phyloP scores from a whole-genome alignment of 2,329 filamentous ascomycete genomes.

The Apiospora pterosperma region DNA sequence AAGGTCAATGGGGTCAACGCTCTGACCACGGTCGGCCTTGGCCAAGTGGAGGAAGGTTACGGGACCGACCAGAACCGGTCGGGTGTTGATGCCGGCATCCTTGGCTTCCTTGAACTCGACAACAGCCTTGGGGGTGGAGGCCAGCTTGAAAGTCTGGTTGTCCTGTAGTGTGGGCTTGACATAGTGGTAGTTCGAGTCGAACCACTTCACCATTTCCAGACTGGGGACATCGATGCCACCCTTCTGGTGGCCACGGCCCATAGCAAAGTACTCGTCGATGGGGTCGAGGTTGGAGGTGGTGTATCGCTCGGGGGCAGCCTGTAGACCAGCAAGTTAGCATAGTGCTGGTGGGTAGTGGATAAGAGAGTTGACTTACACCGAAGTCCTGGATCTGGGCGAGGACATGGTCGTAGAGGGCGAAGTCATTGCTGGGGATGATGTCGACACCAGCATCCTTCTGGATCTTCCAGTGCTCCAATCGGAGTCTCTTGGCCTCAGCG shows the following conservation, averaged over 20 bases:
- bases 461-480: conserved; percentile 98
- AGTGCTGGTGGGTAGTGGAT: background rate
- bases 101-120: conserved; percentile 95
- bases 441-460: conserved; percentile 98
- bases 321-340: conserved; percentile 17
- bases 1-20: conserved; percentile 88
- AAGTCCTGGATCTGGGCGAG: conserved; percentile 98
- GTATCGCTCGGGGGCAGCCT: conserved; percentile 93
- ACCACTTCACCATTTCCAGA: conserved; percentile 99
- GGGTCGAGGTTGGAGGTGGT: conserved; percentile 81
- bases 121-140: conserved; percentile 86
- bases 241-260: conserved; percentile 98
- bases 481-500: conserved; percentile 92
- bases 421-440: conserved; percentile 98
- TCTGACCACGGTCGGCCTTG: conserved; percentile 96
- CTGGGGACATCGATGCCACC: conserved; percentile 86
- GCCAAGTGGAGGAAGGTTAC: conserved; percentile 97
- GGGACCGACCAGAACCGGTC: conserved; percentile 91
- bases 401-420: conserved; percentile 97
- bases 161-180: conserved; percentile 98
- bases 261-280: conserved; percentile 98
- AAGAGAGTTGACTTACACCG: conserved; percentile 59
- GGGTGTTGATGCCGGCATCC: conserved; percentile 88
- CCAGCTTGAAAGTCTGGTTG: conserved; percentile 93
- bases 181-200: conserved; percentile 99